phyloP scores from a whole-genome alignment of 306 rosid species.

The Canavalia ensiformis region DNA sequence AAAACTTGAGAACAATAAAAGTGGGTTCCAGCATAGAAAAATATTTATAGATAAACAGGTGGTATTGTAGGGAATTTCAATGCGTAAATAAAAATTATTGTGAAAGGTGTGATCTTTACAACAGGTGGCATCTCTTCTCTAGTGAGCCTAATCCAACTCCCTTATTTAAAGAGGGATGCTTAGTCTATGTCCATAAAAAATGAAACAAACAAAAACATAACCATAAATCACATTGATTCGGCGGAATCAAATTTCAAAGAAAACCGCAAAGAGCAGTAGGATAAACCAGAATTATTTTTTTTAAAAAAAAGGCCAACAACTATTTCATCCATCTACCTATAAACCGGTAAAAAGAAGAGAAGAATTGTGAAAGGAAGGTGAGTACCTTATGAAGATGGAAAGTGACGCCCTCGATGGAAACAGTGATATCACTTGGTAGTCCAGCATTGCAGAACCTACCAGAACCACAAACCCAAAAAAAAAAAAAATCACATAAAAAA shows the following conservation, averaged over 20 bases:
- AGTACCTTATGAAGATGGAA: conserved; percentile 91
- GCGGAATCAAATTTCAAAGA: conserved; percentile 26
- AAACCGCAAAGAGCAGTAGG: conserved; percentile 12
- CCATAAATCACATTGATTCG: conserved; percentile 19
- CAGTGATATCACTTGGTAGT: conserved; percentile 75
- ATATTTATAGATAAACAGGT: not conserved
- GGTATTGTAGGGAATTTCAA: conserved; percentile 3
- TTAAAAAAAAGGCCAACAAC: conserved; percentile 1
- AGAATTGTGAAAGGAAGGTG: conserved; percentile 14
- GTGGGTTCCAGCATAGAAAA: not conserved
- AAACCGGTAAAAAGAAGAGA: conserved; percentile 7
- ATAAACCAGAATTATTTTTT: conserved; percentile 46
- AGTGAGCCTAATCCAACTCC: conserved; percentile 24
- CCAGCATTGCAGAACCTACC: conserved; percentile 77
- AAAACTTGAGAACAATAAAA: conserved; percentile 34
- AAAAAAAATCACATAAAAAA: conserved; percentile 36
- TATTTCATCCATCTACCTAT: conserved; percentile 4
- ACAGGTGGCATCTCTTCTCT: conserved; percentile 4
- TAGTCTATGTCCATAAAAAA: conserved; percentile 24
- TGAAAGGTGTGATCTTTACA: conserved; percentile 19
- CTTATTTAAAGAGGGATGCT: conserved; percentile 15
- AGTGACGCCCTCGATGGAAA: conserved; percentile 66
- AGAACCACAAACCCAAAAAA: conserved; percentile 35
- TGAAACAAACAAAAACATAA: conserved; percentile 34
- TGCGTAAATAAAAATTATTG: not conserved